Conservation (phyloP, 2,329 filamentous ascomycete genomes). For the Lecanicillium sp. region DNA sequence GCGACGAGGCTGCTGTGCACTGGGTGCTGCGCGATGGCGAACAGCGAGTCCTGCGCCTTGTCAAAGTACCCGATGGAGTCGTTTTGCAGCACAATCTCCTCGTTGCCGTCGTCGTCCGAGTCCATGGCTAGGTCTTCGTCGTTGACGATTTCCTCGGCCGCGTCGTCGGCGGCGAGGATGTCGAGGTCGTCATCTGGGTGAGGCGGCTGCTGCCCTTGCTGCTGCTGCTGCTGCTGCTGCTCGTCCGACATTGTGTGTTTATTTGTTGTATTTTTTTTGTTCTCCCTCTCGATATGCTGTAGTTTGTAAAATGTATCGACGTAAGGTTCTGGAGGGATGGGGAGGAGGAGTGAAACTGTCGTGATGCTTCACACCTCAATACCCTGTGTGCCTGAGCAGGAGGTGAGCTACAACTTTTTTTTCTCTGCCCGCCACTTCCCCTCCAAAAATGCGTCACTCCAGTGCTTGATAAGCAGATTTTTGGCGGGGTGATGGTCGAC, state of each 20-base stretch:
- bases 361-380: too few species aligned
- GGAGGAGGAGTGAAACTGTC: too few species aligned
- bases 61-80: constrained; percentile 94
- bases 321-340: too few species aligned
- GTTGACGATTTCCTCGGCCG: constrained; percentile 61
- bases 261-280: too few species aligned
- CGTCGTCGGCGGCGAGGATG: constrained; percentile 71
- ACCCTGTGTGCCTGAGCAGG: too few species aligned
- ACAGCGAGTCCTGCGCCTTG: constrained; percentile 81
- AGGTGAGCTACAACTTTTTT: too few species aligned
- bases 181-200: constrained; percentile 48
- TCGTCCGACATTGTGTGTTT: constrained; percentile 3
- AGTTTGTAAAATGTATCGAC: too few species aligned
- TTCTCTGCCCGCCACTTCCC: too few species aligned
- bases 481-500: neutral
- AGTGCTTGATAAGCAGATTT: constrained; percentile 21
- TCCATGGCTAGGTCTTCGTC: constrained; percentile 77
- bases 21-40: constrained; percentile 91
- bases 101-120: constrained; percentile 58
- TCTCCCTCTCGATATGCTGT: too few species aligned
- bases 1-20: constrained; percentile 68
- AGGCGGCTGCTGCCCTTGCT: constrained; percentile 10
- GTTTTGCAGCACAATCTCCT: constrained; percentile 77
- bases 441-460: neutral
- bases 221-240: neutral